A percentile compares a stretch with the other conserved stretches of the same genome.
Evolutionary conservation across 2,329 filamentous ascomycete genomes (phyloP).

Genomic region (Purpureocillium lavendulum): DNA sequence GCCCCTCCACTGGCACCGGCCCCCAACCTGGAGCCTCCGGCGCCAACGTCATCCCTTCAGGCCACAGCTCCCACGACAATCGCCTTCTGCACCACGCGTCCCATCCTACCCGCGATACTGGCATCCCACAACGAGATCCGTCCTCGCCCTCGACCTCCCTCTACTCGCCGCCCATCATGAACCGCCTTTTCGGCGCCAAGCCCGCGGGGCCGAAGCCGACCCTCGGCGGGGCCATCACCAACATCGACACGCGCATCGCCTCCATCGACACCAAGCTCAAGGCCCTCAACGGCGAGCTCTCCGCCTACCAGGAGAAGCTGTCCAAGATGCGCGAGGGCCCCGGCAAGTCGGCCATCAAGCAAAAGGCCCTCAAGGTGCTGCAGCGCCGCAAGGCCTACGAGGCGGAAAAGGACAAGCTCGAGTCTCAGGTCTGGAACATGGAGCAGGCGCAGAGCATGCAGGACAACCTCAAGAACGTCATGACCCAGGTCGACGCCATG

Average conservation of each 20-base stretch:
- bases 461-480: slow-evolving; percentile 96
- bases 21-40: too few species aligned
- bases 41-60: background rate
- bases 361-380: slow-evolving; percentile 89
- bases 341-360: slow-evolving; percentile 84
- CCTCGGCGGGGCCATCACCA: slow-evolving; percentile 72
- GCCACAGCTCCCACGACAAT: background rate
- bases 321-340: slow-evolving; percentile 91
- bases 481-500: slow-evolving; percentile 97
- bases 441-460: slow-evolving; percentile 98
- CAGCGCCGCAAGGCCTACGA: slow-evolving; percentile 94
- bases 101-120: too few species aligned
- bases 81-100: too few species aligned
- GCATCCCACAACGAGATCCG: too few species aligned
- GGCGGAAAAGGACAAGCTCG: slow-evolving; percentile 83
- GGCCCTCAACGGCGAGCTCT: slow-evolving; percentile 82
- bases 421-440: slow-evolving; percentile 97
- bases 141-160: too few species aligned
- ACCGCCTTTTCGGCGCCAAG: slow-evolving; percentile 89
- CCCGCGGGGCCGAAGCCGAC: slow-evolving; percentile 83
- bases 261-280: slow-evolving; percentile 92
- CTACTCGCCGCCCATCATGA: slow-evolving; percentile 52
- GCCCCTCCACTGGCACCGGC: too few species aligned
- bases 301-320: slow-evolving; percentile 80
- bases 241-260: slow-evolving; percentile 77